These are phyloP conservation scores for Penicillium angulare DNA, from an alignment of 495 filamentous ascomycete species.

Conservation along the genomic window DNA sequence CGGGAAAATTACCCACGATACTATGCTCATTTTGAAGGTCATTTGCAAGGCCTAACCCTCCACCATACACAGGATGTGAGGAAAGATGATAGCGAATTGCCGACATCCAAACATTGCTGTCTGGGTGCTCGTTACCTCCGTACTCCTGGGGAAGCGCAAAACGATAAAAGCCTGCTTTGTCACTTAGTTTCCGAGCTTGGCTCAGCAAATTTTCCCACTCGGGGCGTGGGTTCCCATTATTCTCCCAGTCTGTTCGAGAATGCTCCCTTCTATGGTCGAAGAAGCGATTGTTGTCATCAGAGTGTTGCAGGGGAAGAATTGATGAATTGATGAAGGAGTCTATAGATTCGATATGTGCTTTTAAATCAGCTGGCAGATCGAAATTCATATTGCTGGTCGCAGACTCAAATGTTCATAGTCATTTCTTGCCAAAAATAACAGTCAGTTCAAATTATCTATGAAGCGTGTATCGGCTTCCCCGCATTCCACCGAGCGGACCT, in stretches of 20 bases:
- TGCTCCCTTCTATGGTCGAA: constrained; percentile 61
- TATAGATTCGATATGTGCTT: constrained; percentile 41
- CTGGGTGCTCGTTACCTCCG: constrained; percentile 47
- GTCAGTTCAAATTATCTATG: background rate
- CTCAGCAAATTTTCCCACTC: constrained; percentile 56
- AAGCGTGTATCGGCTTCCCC: background rate
- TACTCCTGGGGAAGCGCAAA: constrained; percentile 54
- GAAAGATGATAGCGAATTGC: constrained; percentile 58
- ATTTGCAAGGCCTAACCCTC: constrained; percentile 56
- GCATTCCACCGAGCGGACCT: constrained; percentile 2
- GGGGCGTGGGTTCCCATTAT: constrained; percentile 48
- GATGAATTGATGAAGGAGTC: constrained; percentile 54
- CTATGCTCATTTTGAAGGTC: constrained; percentile 61
- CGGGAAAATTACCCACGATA: constrained; percentile 59
- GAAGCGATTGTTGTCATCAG: constrained; percentile 56
- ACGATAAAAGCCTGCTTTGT: constrained; percentile 55
- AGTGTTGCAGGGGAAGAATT: constrained; percentile 29
- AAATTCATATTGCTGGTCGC: constrained; percentile 49
- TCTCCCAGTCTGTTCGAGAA: constrained; percentile 54
- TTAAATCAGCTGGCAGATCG: constrained; percentile 47
- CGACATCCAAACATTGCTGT: constrained; percentile 49
- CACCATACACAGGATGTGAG: constrained; percentile 39
- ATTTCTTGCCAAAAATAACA: no score
- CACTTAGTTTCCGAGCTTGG: constrained; percentile 43
- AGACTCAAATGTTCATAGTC: background rate